Base-by-base conservation (phyloP, 2,329 filamentous ascomycete species). In the Fusarium sp. region DNA sequence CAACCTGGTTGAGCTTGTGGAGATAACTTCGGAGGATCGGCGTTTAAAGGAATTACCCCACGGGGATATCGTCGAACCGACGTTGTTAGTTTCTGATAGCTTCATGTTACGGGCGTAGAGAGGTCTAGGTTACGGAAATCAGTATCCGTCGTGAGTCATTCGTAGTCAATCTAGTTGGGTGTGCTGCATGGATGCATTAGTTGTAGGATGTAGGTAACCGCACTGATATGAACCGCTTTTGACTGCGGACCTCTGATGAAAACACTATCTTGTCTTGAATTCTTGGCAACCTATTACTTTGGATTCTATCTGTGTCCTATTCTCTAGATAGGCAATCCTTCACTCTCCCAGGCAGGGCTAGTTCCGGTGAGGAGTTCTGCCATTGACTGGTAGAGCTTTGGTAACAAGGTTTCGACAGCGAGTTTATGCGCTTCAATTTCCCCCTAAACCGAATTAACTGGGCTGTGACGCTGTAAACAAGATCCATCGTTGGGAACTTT, bases 11-110 rank as follows among this genome's bases (percentile, higher is more conserved):
- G 21, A 25, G n/a, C 28, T 11, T 62, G 56, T 71, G 70, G 71
- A 57, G 71, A 72, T 64, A 49, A 33, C 68, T 57, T 74, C 67
- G 71, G 71, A 46, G 40, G 58, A 61, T 75, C 75, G 73, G 75
- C 69, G 60, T 71, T 71, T 58, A 62, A 43, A 49, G 62, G 56
- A 64, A 63, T 66, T 71, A 60, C 67, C 69, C 75, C 71, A 69
- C 75, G 67, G 68, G 58, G 56, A 49, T 61, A 32, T 57, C 35
- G 21, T 40, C n/a, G 13, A 40, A 32, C 25, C 28, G 18, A 43
- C 11, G 21, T 49, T 28, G 16, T 21, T 28, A 18, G n/a, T 30
- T 21, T 33, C 32, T 21, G 23, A 9, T n/a, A 8, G 33, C 21
- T 32, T 37, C 18, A 6, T 62, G 6, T 16, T 52, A 43, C 28